Conservation (phyloP, 1,284 basidiomycete species). For the Mycosarcoma mackinlayi region DNA sequence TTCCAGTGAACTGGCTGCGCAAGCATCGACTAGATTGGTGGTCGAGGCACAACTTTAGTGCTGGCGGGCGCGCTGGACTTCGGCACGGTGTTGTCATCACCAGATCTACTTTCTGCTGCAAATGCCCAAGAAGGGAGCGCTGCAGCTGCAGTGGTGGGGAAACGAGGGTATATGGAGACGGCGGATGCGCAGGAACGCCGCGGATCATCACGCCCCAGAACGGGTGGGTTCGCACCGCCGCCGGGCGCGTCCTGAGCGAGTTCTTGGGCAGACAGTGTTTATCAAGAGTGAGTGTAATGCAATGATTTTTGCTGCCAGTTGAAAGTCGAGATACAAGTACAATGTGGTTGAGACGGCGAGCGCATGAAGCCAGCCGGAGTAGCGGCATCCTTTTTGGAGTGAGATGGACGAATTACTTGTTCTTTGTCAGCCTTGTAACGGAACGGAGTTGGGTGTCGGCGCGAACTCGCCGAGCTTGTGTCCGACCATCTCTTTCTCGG, state of each 20-base stretch:
- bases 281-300: not conserved
- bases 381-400: no score
- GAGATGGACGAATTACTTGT: constrained; percentile 38
- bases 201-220: constrained; percentile 11
- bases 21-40: constrained; percentile 66
- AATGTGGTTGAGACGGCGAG: no score
- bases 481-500: constrained; percentile 98
- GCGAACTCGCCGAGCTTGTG: constrained; percentile 97
- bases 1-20: constrained; percentile 68
- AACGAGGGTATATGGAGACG: constrained; percentile 56
- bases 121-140: constrained; percentile 33
- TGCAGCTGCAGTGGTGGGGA: constrained; percentile 57
- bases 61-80: constrained; percentile 68
- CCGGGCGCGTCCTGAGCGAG: constrained; percentile 15
- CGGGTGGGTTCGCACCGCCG: constrained; percentile 39
- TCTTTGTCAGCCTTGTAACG: constrained; percentile 62
- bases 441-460: constrained; percentile 78
- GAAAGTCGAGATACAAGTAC: constrained; percentile 43
- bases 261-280: no score
- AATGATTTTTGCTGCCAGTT: not conserved
- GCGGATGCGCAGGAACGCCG: constrained; percentile 33
- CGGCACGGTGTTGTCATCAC: constrained; percentile 65
- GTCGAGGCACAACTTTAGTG: constrained; percentile 69
- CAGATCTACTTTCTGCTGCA: constrained; percentile 44
- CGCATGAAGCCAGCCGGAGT: no score